Percentiles rank a stretch among this genome's conserved stretches.
Conservation (phyloP, 1,139 yeast genomes). For the Hansenula sp. region DNA sequence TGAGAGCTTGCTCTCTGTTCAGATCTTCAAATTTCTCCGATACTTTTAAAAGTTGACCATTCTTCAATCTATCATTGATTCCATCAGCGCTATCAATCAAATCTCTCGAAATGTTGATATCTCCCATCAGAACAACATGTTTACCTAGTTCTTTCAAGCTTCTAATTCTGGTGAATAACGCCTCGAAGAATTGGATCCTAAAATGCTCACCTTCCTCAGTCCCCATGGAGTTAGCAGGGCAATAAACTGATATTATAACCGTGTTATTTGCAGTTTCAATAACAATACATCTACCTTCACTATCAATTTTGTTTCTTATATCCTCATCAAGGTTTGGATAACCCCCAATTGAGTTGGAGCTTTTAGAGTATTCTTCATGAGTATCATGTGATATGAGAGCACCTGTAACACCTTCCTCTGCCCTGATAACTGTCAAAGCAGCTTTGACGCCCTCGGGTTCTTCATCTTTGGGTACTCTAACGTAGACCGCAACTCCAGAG, state of each 20-base stretch:
- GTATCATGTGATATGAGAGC: constrained; percentile 33
- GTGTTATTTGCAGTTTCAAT: constrained; percentile 62
- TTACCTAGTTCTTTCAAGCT: constrained; percentile 52
- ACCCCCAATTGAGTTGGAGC: constrained; percentile 59
- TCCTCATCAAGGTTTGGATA: constrained; percentile 47
- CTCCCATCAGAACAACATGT: constrained; percentile 79
- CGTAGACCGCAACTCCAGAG: constrained; percentile 87
- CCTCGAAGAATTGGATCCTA: constrained; percentile 53
- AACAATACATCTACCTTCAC: constrained; percentile 81
- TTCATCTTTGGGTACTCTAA: constrained; percentile 43
- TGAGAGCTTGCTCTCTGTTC: constrained; percentile 35
- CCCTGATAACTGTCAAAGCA: constrained; percentile 53
- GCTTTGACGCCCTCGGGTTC: constrained; percentile 36
- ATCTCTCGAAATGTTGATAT: constrained; percentile 77
- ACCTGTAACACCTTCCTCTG: constrained; percentile 93
- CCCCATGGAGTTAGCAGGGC: constrained; percentile 83
- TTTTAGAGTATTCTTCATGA: constrained; percentile 13
- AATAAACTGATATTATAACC: constrained; percentile 74
- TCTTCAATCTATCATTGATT: constrained; percentile 40
- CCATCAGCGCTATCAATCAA: constrained; percentile 80
- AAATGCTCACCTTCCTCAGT: constrained; percentile 69
- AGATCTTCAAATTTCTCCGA: constrained; percentile 33
- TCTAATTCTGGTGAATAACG: constrained; percentile 57
- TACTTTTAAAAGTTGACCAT: constrained; percentile 15
- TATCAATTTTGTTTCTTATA: constrained; percentile 51